phyloP scores from a whole-genome alignment of 371 early-diverging fungal genomes.

The Scutellospora calospora region DNA sequence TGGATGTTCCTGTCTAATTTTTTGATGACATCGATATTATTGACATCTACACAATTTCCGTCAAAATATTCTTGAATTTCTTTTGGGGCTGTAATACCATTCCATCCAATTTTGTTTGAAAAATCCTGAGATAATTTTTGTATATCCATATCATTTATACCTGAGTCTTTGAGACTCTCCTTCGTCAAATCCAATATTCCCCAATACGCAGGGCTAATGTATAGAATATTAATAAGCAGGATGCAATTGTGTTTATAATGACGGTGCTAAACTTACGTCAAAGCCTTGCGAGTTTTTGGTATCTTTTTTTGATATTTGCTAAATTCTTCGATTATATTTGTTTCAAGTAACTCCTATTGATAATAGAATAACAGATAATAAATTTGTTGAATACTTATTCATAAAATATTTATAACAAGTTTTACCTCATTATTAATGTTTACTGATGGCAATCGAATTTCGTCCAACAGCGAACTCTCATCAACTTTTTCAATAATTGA shows the following conservation, averaged over 20 bases:
- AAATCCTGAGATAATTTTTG: constrained; percentile 40
- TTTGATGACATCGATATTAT: constrained; percentile 7
- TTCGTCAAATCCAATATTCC: constrained; percentile 34
- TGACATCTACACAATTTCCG: background rate
- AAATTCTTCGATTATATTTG: constrained; percentile 30
- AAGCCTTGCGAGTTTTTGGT: constrained; percentile 32
- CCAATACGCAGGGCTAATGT: constrained; percentile 38
- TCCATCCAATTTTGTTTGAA: constrained; percentile 28
- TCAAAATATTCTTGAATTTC: constrained; percentile 37
- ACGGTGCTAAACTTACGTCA: constrained; percentile 33
- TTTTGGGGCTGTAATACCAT: background rate
- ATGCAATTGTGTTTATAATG: constrained; percentile 27
- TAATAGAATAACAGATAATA: constrained; percentile 10
- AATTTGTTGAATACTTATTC: constrained; percentile 8
- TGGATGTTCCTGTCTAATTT: constrained; percentile 31
- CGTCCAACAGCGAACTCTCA: constrained; percentile 24
- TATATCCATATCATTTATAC: constrained; percentile 22
- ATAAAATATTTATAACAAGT: constrained; percentile 34
- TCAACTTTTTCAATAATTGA: constrained; percentile 35
- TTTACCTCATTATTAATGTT: constrained; percentile 37
- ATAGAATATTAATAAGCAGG: constrained; percentile 4
- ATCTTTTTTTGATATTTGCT: constrained; percentile 34
- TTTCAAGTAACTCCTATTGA: constrained; percentile 36
- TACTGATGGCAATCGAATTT: constrained; percentile 27
- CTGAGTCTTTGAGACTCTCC: constrained; percentile 32